These are phyloP conservation scores for Pugionium dolabratum DNA, from an alignment of 345 rosid species.

Conservation along the genomic window DNA sequence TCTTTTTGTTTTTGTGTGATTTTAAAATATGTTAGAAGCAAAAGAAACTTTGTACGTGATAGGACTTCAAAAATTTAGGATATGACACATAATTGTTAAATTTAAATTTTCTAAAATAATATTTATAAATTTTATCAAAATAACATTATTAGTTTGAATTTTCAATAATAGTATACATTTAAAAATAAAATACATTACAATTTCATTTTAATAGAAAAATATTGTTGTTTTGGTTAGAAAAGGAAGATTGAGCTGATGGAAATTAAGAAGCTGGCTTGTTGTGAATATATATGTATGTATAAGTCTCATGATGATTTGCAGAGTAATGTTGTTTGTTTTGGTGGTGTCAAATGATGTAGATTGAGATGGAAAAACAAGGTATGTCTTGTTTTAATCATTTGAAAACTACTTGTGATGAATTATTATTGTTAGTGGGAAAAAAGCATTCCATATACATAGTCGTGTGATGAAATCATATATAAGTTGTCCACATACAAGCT, in stretches of 20 bases:
- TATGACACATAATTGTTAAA: too few species aligned
- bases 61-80: too few species aligned
- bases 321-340: background rate
- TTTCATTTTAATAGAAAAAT: too few species aligned
- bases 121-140: too few species aligned
- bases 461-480: conserved; percentile 11
- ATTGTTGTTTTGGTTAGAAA: background rate
- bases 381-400: background rate
- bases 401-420: conserved; percentile 16
- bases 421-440: conserved; percentile 7
- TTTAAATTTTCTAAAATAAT: too few species aligned
- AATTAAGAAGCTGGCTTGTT: background rate
- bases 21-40: background rate
- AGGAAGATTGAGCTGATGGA: background rate
- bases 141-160: too few species aligned
- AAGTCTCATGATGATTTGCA: background rate
- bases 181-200: too few species aligned
- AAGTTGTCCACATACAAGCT: conserved; percentile 25
- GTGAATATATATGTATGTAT: background rate
- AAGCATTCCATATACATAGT: background rate
- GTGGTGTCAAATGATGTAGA: background rate
- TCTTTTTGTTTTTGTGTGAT: background rate
- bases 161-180: too few species aligned
- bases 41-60: background rate
- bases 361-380: background rate